phyloP scores from a whole-genome alignment of 1,139 yeast genomes.

The Magnusiomyces paraingens region DNA sequence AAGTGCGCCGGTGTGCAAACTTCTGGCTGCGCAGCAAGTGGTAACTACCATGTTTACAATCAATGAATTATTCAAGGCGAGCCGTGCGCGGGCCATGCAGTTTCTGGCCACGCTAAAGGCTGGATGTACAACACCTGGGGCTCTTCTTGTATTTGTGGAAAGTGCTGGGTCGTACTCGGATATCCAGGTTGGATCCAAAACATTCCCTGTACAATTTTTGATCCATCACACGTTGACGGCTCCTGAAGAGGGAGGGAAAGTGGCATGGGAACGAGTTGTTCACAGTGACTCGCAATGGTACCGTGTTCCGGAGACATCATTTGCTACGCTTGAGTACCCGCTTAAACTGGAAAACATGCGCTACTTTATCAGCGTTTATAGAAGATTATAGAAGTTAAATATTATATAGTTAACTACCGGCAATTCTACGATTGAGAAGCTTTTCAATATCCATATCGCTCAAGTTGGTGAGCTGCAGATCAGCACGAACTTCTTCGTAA shows the following conservation, averaged over 20 bases:
- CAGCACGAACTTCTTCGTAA: slow-evolving; percentile 20
- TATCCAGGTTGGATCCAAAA: slow-evolving; percentile 64
- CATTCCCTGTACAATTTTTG: slow-evolving; percentile 75
- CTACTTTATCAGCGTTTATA: slow-evolving; percentile 69
- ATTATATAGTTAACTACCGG: neutral
- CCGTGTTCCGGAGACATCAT: slow-evolving; percentile 43
- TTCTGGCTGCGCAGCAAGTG: slow-evolving; percentile 30
- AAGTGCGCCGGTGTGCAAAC: slow-evolving; percentile 1
- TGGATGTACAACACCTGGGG: slow-evolving; percentile 44
- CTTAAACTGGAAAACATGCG: slow-evolving; percentile 82
- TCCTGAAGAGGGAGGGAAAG: slow-evolving; percentile 37
- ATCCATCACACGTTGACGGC: slow-evolving; percentile 56
- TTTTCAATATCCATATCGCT: slow-evolving; percentile 30
- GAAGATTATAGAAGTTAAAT: slow-evolving; percentile 31
- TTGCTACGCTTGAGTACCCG: slow-evolving; percentile 46
- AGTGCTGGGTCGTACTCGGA: slow-evolving; percentile 89
- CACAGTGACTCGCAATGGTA: slow-evolving; percentile 80
- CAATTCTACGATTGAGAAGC: slow-evolving; percentile 10
- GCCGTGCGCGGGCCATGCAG: slow-evolving; percentile 53
- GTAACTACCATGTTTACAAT: slow-evolving; percentile 79
- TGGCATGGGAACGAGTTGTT: slow-evolving; percentile 60
- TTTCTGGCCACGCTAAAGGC: slow-evolving; percentile 46
- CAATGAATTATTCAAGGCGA: slow-evolving; percentile 71
- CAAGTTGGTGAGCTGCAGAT: slow-evolving; percentile 23
- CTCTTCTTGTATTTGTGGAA: slow-evolving; percentile 63